Conservation (phyloP, 2,329 filamentous ascomycete genomes). For the Cladosporium colombiae region DNA sequence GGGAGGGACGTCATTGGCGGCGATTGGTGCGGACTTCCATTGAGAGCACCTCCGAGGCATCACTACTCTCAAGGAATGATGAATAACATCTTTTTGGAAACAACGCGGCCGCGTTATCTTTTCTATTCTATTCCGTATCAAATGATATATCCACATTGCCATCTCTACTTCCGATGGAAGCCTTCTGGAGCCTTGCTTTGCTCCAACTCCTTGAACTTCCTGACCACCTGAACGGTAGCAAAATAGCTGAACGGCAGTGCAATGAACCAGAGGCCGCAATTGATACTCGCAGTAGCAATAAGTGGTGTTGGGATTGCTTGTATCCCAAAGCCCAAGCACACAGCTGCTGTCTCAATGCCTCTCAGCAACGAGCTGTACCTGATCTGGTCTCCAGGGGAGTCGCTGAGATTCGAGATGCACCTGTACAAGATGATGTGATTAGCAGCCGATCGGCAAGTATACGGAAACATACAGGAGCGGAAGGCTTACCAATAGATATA, state of each 20-base stretch:
- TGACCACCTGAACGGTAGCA: slow-evolving; percentile 15
- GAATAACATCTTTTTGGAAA: not conserved
- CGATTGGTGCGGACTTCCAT: slow-evolving; percentile 1
- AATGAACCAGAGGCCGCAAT: slow-evolving; percentile 16
- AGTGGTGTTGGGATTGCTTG: slow-evolving; percentile 15
- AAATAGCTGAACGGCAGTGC: slow-evolving; percentile 16
- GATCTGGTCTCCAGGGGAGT: slow-evolving; percentile 16
- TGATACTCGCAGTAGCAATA: slow-evolving; percentile 17
- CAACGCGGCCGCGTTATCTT: not conserved
- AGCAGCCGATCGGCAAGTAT: not conserved
- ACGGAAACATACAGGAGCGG: not conserved
- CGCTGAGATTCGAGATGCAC: slow-evolving; percentile 11
- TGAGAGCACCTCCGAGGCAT: not conserved
- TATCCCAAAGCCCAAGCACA: slow-evolving; percentile 12
- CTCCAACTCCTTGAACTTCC: slow-evolving; percentile 17
- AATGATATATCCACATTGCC: not conserved
- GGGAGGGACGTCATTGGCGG: slow-evolving; percentile 2
- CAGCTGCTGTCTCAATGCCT: slow-evolving; percentile 17
- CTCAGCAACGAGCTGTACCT: slow-evolving; percentile 14
- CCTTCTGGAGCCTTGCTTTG: not conserved
- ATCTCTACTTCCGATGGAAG: not conserved
- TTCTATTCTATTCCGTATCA: not conserved
- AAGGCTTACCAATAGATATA: slow-evolving; percentile 4
- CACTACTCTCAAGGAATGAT: not conserved
- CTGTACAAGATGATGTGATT: not conserved